These are phyloP conservation scores for Zea luxurians DNA, from an alignment of 176 grass and related monocot genomes.

Conservation along the genomic window DNA sequence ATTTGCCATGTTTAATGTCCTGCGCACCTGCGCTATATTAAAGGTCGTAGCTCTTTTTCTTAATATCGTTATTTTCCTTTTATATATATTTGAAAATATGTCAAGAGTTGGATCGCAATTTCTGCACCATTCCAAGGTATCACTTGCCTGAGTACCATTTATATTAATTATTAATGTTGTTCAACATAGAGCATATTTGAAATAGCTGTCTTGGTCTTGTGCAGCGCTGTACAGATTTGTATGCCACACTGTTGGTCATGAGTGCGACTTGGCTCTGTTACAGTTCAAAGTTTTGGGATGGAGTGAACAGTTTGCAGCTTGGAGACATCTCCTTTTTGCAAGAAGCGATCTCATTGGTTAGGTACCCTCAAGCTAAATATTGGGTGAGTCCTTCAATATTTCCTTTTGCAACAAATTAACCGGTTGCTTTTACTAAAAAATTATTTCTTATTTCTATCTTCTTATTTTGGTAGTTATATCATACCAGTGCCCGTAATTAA, in stretches of 20 bases:
- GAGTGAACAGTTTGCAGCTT: conserved; percentile 84
- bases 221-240: no score
- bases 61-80: conserved; percentile 20
- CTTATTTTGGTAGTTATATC: conserved; percentile 72
- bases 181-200: background rate
- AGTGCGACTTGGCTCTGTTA: conserved; percentile 92
- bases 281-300: conserved; percentile 94
- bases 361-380: conserved; percentile 99
- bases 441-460: conserved; percentile 2
- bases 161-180: background rate
- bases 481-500: conserved; percentile 94
- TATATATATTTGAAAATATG: conserved; percentile 87
- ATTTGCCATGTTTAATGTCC: background rate
- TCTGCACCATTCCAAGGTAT: conserved; percentile 99
- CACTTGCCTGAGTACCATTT: background rate
- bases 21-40: background rate
- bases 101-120: conserved; percentile 97
- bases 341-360: conserved; percentile 90
- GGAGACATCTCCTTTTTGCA: conserved; percentile 92
- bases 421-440: background rate
- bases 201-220: no score
- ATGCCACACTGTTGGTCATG: conserved; percentile 85
- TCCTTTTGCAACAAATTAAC: conserved; percentile 27
- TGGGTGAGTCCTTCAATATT: conserved; percentile 53
- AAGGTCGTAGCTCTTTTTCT: background rate